Base-by-base conservation (phyloP, 805 yeast genomes). In the Pichia nanzhaoensis region DNA sequence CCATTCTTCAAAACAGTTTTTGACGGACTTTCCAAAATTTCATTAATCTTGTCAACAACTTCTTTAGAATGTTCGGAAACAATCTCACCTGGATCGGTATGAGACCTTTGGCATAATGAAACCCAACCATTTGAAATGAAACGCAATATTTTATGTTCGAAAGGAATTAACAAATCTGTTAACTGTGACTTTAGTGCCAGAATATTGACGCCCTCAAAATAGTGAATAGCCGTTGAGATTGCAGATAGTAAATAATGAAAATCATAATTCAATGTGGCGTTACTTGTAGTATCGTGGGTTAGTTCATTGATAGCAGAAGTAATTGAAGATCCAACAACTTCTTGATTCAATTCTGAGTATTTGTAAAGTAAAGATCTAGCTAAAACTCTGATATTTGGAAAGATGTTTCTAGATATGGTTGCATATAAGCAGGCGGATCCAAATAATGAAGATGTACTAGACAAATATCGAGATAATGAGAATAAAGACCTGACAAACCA, bases 41-140 rank as follows among this genome's bases (percentile, higher is more conserved):
- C 20, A 2, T 55, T 47, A 45, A 49, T 43, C 3, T 57, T 56
- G 2, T 51, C 53, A 17, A 69, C 54, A 22, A 65, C 55, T n/a
- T 38, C 45, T 1, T 41, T 51, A 3, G 67, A 47, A 35, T 61
- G 33, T 3, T 47, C 45, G 0, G 52, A 30, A 2, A 83, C 75
- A 28, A 87, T 59, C 1, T 54, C 51, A 14, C 84, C 84, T 2
- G 96, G 86, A 58, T 90, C 95, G 27, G 73, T 55, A 2, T 64
- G 57, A 7, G 84, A 73, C 38, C 75, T 67, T 54, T 82, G 75
- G 32, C 80, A 80, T 35, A 88, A 63, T 0, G 84, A 84, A 30
- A 88, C 83, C 98, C 98, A 91, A 1, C 83, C 81, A 48, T 74
- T 65, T 2, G 52, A 58, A 69, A 65, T 50, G 61, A 46, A 37